Percentiles rank a stretch among this genome's conserved stretches.
phyloP scores from a whole-genome alignment of 164 flowering plant species.

The Vitis amurensis region DNA sequence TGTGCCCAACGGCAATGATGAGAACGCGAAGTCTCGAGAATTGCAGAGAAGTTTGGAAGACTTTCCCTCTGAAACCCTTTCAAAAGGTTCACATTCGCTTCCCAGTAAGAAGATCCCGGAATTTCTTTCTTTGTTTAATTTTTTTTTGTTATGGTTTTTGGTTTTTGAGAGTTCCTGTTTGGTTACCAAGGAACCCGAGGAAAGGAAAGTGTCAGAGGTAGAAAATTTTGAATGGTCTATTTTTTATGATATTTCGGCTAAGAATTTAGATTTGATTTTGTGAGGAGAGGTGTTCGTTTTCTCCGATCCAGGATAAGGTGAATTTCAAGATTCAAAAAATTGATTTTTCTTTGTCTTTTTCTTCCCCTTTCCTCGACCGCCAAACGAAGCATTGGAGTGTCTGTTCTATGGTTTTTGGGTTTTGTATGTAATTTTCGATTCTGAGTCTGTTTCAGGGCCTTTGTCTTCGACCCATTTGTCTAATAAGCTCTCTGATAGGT shows the following conservation, averaged over 20 bases:
- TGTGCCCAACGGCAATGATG: not conserved
- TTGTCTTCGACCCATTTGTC: conserved; percentile 36
- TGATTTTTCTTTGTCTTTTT: no score
- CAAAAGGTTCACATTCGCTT: conserved; percentile 30
- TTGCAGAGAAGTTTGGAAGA: conserved; percentile 31
- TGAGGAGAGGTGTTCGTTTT: no score
- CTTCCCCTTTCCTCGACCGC: no score
- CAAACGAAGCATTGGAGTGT: no score
- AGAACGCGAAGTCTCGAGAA: conserved; percentile 17
- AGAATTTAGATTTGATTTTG: no score
- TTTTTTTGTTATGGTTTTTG: not conserved
- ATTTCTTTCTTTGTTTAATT: not conserved
- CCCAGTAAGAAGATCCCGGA: conserved; percentile 36
- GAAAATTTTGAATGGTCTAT: no score
- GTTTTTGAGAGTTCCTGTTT: conserved; percentile 10
- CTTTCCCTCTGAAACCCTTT: conserved; percentile 14
- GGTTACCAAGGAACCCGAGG: no score
- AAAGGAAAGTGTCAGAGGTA: no score
- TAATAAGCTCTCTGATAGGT: conserved; percentile 32
- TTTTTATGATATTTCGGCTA: no score
- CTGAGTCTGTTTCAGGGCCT: conserved; percentile 37
- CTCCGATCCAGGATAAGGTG: no score
- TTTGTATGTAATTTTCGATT: not conserved
- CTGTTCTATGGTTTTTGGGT: conserved; percentile 5
- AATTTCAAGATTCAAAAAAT: no score